Percentiles rank a stretch among this genome's conserved stretches.
Evolutionary conservation across 352 stramenopile genomes (phyloP).

Genomic region (Elongisporangium prolatum): DNA sequence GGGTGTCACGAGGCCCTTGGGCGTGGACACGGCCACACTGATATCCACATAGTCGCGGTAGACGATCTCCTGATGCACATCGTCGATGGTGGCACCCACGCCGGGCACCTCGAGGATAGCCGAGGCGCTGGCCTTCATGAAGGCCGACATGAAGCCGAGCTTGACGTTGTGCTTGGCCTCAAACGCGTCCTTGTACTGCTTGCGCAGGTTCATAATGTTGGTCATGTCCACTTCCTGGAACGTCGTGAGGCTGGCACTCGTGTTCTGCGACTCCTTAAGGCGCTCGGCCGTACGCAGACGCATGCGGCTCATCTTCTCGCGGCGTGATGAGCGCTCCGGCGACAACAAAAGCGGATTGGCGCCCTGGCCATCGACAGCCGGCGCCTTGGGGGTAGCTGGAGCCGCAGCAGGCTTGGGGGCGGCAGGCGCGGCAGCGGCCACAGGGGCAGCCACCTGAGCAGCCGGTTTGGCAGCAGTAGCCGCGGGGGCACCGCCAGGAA

Average conservation of each 20-base stretch:
- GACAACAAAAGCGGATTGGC: conserved; percentile 47
- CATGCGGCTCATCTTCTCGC: conserved; percentile 99
- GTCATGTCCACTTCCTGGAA: conserved; percentile 99
- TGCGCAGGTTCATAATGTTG: conserved; percentile 93
- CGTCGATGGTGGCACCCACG: conserved; percentile 98
- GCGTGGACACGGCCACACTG: conserved; percentile 96
- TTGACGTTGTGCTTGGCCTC: conserved; percentile 98
- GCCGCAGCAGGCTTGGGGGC: conserved; percentile 10
- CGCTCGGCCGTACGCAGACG: conserved; percentile 94
- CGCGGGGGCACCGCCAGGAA: conserved; percentile 65
- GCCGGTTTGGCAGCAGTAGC: conserved; percentile 15
- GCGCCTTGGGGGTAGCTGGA: conserved; percentile 4
- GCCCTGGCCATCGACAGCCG: background rate
- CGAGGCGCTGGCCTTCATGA: conserved; percentile 95
- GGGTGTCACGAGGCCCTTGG: conserved; percentile 96
- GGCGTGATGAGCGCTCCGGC: conserved; percentile 43
- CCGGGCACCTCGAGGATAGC: conserved; percentile 92
- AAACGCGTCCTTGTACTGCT: conserved; percentile 96
- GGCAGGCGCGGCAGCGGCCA: conserved; percentile 8
- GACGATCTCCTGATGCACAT: conserved; percentile 97
- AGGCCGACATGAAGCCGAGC: conserved; percentile 98
- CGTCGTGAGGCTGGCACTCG: conserved; percentile 96
- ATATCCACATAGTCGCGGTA: conserved; percentile 99
- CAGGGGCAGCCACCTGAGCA: conserved; percentile 14
- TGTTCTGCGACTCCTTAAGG: conserved; percentile 99